Base-by-base conservation (phyloP, 2,329 filamentous ascomycete species). In the Trichophyton mentagrophytes region DNA sequence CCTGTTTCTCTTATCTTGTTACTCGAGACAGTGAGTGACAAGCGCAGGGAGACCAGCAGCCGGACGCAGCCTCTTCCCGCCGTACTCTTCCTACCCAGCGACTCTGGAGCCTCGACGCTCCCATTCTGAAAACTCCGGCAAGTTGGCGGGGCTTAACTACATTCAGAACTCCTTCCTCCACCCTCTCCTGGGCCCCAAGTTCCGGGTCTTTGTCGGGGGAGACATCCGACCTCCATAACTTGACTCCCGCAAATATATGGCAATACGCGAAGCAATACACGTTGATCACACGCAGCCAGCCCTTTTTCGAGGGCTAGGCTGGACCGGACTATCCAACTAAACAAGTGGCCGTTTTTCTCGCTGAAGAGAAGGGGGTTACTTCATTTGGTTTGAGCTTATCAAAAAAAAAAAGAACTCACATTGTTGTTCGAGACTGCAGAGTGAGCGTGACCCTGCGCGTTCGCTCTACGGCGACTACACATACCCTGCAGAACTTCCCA, bases 151-250 rank as follows among this genome's bases (percentile, higher is more conserved):
- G 82, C 80, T 85, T 84, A 83, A 82, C 77, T 80, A 81, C 77
- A 76, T 81, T 77, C 78, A 82, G 78, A 83, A 88, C 76, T 86
- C 85, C 76, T 86, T 87, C 79, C 81, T 87, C 74, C 87, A 87
- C 81, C 91, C 90, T 84, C 89, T 95, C 80, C 86, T 92, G 76
- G 90, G 90, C 82, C 92, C 90, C 78, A 85, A 86, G 75, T 85
- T 86, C 82, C 89, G 90, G 90, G 90, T 95, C 85, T 92, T 92
- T 77, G 86, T 86, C 82, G 91, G 92, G 87, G 89, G 90, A 80
- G 89, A 93, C 82, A 93, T 90, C 81, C 92, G 95, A 79, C 92
- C 93, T 75, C 92, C 92, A 82, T 97, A 97, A 96, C 79, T 92
- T 76, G 80, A 69, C 74, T 74, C 75, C 67, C 66, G 66, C 62